These are phyloP conservation scores for Leishmania amazonensis DNA, from an alignment of 208 protist species.

Conservation along the genomic window DNA sequence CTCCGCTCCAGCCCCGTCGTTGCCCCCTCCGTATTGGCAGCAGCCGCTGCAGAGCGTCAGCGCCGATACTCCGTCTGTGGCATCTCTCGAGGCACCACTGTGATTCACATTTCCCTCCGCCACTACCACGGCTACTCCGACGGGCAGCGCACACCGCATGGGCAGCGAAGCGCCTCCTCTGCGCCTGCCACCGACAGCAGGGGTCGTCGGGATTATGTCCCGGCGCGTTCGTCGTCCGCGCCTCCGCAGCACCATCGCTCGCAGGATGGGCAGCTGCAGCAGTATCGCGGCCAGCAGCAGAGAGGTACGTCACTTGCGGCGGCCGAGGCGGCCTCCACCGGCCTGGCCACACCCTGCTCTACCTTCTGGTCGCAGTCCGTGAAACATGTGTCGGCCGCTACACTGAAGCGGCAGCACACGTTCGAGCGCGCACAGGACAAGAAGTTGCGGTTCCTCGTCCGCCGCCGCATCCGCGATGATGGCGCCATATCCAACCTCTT, in stretches of 20 bases:
- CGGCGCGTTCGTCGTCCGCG: no score
- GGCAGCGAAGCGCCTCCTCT: conserved; percentile 4
- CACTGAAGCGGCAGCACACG: conserved; percentile 56
- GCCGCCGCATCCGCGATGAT: conserved; percentile 62
- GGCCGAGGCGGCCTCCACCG: neutral
- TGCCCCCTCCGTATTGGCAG: neutral
- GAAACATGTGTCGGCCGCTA: conserved; percentile 28
- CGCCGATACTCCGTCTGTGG: neutral
- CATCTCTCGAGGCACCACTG: neutral
- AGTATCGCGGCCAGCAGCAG: neutral
- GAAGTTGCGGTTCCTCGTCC: conserved; percentile 58
- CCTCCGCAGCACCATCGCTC: neutral
- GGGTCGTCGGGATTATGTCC: neutral
- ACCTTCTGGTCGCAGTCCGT: conserved; percentile 66
- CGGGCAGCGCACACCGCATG: neutral
- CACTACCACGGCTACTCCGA: neutral
- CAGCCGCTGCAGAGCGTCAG: neutral
- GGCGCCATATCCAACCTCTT: conserved; percentile 85
- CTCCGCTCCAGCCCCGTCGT: neutral
- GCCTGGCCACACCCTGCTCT: conserved; percentile 2
- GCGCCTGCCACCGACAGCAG: neutral
- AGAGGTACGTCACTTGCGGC: neutral
- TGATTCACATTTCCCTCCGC: neutral
- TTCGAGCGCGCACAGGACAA: conserved; percentile 61
- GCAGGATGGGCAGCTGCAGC: neutral